Evolutionary conservation across 805 yeast species (phyloP).

Genomic region (Ascoidea rubescens): DNA sequence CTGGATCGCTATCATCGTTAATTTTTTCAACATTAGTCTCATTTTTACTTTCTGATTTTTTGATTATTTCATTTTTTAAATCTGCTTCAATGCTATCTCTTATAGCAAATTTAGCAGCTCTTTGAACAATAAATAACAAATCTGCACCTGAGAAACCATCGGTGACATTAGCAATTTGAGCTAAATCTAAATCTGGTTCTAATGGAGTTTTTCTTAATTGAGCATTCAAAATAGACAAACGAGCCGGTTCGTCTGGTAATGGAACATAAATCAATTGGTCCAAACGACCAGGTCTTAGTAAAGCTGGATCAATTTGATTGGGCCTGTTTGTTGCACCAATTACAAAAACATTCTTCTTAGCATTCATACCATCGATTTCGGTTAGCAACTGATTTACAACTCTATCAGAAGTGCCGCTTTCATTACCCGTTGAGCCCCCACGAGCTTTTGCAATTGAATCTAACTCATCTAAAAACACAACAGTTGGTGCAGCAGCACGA

Average conservation of each 20-base stretch:
- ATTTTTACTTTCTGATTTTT: background rate
- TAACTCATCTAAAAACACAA: background rate
- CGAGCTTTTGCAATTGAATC: background rate
- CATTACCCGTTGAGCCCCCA: background rate
- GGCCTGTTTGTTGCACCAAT: background rate
- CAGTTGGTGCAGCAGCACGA: background rate
- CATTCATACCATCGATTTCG: background rate
- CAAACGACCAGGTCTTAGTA: background rate
- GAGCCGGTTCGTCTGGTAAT: background rate
- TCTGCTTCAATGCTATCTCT: background rate
- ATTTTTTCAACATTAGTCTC: background rate
- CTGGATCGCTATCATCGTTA: background rate
- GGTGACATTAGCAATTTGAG: background rate
- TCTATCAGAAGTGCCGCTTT: background rate
- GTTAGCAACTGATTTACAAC: background rate
- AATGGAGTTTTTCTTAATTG: background rate
- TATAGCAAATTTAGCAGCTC: background rate
- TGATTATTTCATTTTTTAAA: background rate
- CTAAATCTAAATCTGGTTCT: background rate
- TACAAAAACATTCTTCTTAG: background rate
- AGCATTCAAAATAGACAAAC: background rate
- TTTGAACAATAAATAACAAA: background rate
- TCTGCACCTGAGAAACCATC: background rate
- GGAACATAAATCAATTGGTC: background rate
- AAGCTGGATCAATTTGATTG: background rate